phyloP scores from a whole-genome alignment of 805 yeast genomes.

The Allodekkera sacchari region DNA sequence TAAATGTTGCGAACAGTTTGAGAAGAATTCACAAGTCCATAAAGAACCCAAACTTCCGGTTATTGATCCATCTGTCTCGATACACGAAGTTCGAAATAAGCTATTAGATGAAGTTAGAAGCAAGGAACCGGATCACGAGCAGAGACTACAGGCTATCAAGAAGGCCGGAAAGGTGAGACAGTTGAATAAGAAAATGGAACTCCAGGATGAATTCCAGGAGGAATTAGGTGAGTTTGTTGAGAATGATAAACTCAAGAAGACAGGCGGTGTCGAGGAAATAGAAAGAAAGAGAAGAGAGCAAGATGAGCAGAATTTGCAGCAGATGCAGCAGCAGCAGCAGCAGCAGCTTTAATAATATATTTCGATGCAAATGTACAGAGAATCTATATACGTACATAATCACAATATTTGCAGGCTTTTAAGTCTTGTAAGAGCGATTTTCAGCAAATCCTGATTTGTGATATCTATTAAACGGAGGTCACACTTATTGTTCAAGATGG shows the following conservation, averaged over 20 bases:
- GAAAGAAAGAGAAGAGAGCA: conserved; percentile 61
- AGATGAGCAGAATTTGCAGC: conserved; percentile 65
- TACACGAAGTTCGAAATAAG: conserved; percentile 62
- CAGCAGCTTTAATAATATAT: neutral
- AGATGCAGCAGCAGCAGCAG: no score
- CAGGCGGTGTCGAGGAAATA: conserved; percentile 85
- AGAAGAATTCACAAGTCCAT: conserved; percentile 40
- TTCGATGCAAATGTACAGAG: neutral
- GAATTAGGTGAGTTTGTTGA: conserved; percentile 83
- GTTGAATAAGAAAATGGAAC: conserved; percentile 52
- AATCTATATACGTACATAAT: neutral
- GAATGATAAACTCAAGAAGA: conserved; percentile 62
- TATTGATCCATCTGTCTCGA: conserved; percentile 50
- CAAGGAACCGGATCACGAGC: conserved; percentile 74
- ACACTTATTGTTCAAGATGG: no score
- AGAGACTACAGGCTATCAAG: conserved; percentile 80
- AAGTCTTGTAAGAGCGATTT: no score
- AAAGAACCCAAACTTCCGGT: conserved; percentile 30
- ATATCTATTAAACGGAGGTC: no score
- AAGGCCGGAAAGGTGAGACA: conserved; percentile 77
- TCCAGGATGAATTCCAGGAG: conserved; percentile 63
- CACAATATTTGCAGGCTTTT: no score
- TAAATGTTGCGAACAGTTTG: conserved; percentile 71
- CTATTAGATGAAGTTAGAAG: conserved; percentile 72
- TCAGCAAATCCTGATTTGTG: no score